Base-by-base conservation (phyloP, 2,329 filamentous ascomycete species). In the Paraphaeosphaeria minitans region DNA sequence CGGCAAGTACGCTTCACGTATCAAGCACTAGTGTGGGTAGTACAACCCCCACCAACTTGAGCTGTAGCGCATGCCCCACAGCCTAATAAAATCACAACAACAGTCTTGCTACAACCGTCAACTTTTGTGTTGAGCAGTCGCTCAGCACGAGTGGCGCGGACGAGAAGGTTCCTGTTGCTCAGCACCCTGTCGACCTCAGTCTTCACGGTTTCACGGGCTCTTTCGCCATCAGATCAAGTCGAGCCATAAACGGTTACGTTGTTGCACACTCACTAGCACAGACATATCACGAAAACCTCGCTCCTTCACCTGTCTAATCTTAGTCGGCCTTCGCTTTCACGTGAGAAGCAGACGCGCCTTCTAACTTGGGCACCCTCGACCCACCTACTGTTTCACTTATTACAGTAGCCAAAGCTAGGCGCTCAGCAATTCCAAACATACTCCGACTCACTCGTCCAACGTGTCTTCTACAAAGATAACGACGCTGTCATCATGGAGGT, bases 401-500 rank as follows among this genome's bases (percentile, higher is more conserved):
- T 43, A 8, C 19, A 22, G 9, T 9, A 12, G 12, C 41, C 8
- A 22, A 22, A 22, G 37, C 37, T 39, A 16, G 2, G 8, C 16
- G 14, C 14, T 12, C 12, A 22, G 1, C 41, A 21, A 13, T 7
- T 12, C 41, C 10, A 43, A 13, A n/a, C 21, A 21, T 21, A 6
- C 19, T 5, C 13, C 10, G 19, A 43, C 10, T 19, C 41, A 21
- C 7, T 13, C 7, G 2, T 13, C 21, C 19, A 22, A 3, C n/a
- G 12, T n/a, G 21, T 13, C 8, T 13, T 2, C 3, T 12, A 2
- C 2, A 10, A 22, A 9, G 19, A 43, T 0, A 43, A 22, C 9
- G 1, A 4, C 12, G 19, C n/a, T 10, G 39, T n/a, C 54, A 45
- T 19, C 35, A 83, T 84, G 82, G 81, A 84, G 56, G 74, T 84